Evolutionary conservation across 2,329 filamentous ascomycete genomes (phyloP), one percentile per base, ranked within the genome.

Genomic region (Talaromyces marneffei): DNA sequence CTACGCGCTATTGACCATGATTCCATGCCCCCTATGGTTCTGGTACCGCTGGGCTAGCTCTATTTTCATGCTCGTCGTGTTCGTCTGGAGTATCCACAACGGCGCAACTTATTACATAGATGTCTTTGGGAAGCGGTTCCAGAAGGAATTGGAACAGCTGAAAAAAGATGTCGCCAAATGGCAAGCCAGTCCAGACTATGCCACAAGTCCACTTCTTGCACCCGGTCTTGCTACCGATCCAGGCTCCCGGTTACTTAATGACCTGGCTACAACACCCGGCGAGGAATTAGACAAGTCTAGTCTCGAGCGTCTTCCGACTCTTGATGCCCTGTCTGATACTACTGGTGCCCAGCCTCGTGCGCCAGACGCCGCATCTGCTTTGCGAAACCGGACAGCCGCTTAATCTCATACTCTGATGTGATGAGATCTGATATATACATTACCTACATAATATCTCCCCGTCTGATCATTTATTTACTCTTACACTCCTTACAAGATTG

Each of bases 101-200:
- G 94, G 94, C 33, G 91, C 94, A 18, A 97, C 92, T 0, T 99
- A 90, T 75, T 99, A 99, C 76, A 97, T 99, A 70, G 94, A 99
- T 69, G 91, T 97, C 1, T 99, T 97, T 73, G 94, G 95, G 59
- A 96, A 90, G 69, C 86, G 92, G 2, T 97, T 99, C 81, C 91
- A 99, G 79, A 96, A 93, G 72, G 94, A 99, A 75, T 82, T 99
- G 12, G 92, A 99, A 72, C 84, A 88, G 57, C 84, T 99, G 78
- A 92, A 89, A 76, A 85, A 85, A 60, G 94, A 99, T 71, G 92
- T 99, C 8, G 84, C 87, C 50, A 93, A 91, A 73, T 95, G 91
- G 91, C 92, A 96, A 74, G 70, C 69, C 25, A 75, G 71, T 16
- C 72, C 74, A 3, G 74, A 75, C 44, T 70, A 69, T 27, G 59